Evolutionary conservation across 164 flowering plant species (phyloP), one percentile per base, ranked within the genome.

Genomic region (Aristolochia californica): DNA sequence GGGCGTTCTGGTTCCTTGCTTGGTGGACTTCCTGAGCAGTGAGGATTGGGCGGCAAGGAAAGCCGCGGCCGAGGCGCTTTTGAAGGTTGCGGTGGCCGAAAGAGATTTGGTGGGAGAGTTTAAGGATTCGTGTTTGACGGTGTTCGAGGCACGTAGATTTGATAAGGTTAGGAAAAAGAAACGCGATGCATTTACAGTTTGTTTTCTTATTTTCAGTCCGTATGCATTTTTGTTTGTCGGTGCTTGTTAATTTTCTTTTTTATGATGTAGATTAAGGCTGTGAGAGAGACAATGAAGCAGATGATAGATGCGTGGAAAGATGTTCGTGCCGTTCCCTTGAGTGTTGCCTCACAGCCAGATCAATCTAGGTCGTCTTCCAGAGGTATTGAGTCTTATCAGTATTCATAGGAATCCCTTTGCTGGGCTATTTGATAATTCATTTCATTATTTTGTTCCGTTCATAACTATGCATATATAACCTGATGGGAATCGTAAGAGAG

Each of bases 11-110:
- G 71, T 87, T 43, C 74, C 75, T 55, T 72, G 79, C 53, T 47
- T 84, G 74, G 60, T 77, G 34, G 87, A 75, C 50, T 83, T 83
- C 56, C 62, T 93, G 72, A 70, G 81, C 40, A 78, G 84, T 50
- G 83, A 79, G 54, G 97, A 89, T 59, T 93, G 99, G 99, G 80
- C 82, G 13, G 81, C 88, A 23, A 74, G 99, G 76, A 93, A 87
- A 66, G 85, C 88, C 0, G 80, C 89, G 0, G 83, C 97, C 3
- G 97, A 87, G 68, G 82, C 77, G 18, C 74, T 93, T 34, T 51
- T 58, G 62, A 78, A 69, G 68, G 55, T 93, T 73, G 95, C 94
- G 26, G 64, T 68, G 11, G 80, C 71, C 60, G 97, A 87, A 74
- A 77, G 78, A 49, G 78, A 83, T 34, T 8, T 61, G 20, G 44